Percentiles rank a stretch among this genome's conserved stretches.
Conservation (phyloP, 2,329 filamentous ascomycete genomes). For the Chrysoporthe cubensis region DNA sequence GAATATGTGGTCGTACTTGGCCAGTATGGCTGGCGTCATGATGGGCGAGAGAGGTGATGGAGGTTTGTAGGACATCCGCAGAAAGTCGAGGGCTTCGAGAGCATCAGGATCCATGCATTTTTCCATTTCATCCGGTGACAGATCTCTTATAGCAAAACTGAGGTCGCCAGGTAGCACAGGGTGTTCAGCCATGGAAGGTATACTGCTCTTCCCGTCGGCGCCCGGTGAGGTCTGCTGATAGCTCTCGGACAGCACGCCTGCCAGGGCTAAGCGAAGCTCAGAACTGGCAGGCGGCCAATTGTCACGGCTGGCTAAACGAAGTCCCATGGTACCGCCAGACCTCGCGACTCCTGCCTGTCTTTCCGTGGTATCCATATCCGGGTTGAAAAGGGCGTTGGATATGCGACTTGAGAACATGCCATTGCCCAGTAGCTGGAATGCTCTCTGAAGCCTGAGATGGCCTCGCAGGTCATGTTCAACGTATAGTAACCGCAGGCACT, state of each 20-base stretch:
- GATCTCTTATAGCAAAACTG: conserved; percentile 83
- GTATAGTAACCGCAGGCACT: conserved; percentile 77
- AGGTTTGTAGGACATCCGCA: conserved; percentile 82
- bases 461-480: conserved; percentile 69
- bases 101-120: conserved; percentile 81
- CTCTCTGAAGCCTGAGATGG: conserved; percentile 75
- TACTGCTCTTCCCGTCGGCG: conserved; percentile 17
- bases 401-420: conserved; percentile 81
- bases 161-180: conserved; percentile 67
- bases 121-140: conserved; percentile 78
- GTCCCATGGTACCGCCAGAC: conserved; percentile 74
- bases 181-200: conserved; percentile 37
- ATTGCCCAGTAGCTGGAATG: conserved; percentile 84
- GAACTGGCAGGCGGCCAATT: conserved; percentile 95
- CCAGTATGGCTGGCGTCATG: conserved; percentile 70
- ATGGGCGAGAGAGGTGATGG: conserved; percentile 72
- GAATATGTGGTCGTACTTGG: conserved; percentile 87
- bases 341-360: conserved; percentile 70
- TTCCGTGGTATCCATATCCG: conserved; percentile 79
- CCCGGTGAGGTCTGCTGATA: conserved; percentile 47
- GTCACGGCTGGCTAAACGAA: conserved; percentile 78
- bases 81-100: conserved; percentile 89
- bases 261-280: conserved; percentile 85
- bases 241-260: conserved; percentile 80
- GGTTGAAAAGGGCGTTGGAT: conserved; percentile 82